Evolutionary conservation across 805 yeast genomes (phyloP).

Genomic region (Scheffersomyces spartinae): DNA sequence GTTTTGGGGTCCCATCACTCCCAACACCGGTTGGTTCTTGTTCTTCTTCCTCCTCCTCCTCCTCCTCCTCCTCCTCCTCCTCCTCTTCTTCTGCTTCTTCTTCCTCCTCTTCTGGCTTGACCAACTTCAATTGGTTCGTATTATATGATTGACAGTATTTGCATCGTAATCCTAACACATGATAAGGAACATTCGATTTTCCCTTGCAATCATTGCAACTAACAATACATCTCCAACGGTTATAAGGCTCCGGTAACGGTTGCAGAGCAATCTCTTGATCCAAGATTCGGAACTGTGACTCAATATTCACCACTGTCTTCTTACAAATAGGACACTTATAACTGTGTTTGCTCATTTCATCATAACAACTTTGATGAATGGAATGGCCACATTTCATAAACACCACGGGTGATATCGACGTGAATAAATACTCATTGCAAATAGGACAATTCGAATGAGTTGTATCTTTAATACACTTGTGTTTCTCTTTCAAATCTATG

Average conservation of each 20-base stretch:
- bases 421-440: constrained; percentile 84
- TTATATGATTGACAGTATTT: constrained; percentile 81
- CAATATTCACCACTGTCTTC: constrained; percentile 77
- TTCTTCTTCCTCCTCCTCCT: too few relatives aligned
- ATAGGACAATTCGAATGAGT: constrained; percentile 90
- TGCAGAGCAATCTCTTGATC: constrained; percentile 74
- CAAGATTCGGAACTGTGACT: constrained; percentile 73
- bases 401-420: constrained; percentile 70
- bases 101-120: constrained; percentile 52
- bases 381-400: constrained; percentile 94
- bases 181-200: constrained; percentile 63
- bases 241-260: constrained; percentile 72
- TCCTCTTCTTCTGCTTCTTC: constrained; percentile 16
- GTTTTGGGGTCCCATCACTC: too few relatives aligned
- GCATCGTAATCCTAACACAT: constrained; percentile 79
- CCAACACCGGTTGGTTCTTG: too few relatives aligned
- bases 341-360: constrained; percentile 68
- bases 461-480: constrained; percentile 75
- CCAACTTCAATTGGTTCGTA: constrained; percentile 59
- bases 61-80: too few relatives aligned
- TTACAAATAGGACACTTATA: constrained; percentile 91
- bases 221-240: constrained; percentile 62
- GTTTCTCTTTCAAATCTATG: constrained; percentile 64
- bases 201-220: constrained; percentile 85
- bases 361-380: constrained; percentile 77